Evolutionary conservation across 768 basidiomycete genomes (phyloP), one percentile per base, ranked within the genome.

Genomic region (Hericium rajendrae): DNA sequence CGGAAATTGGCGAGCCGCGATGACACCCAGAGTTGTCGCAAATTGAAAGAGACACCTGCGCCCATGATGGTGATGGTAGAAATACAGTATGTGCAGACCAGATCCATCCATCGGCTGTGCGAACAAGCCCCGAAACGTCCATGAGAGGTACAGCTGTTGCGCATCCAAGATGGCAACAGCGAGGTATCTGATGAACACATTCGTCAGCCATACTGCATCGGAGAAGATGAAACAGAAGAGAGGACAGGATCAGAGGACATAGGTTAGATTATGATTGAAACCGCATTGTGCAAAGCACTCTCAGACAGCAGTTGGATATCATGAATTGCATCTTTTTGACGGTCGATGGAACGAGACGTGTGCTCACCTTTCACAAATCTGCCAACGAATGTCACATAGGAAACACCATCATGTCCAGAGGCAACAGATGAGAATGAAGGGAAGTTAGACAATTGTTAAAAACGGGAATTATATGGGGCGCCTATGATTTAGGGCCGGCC

Each of bases 271-370:
- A 26, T 26, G 28, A 51, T 51, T 53, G 18, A 39, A 24, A 51
- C 37, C n/a, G 37, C 52, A 53, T 37, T n/a, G 52, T 53, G 52
- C 52, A 38, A 15, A 53, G 38, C 52, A 53, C 52, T 32, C 32
- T 53, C 52, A 53, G 52, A 53, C 52, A 53, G 52, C 52, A 53
- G 52, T 53, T 53, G 52, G 26, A 53, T 53, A 39, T 26, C 22
- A 51, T 22, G 20, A 53, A 9, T 38, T 53, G 38, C 52, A 53
- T 51, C 28, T 22, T 51, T 52, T 57, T 6, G 59, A 54, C 51
- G 55, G 43, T n/a, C n/a, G 22, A 46, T 2, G 4, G 43, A 46
- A 15, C 43, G 5, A 11, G 12, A 16, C 15, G 39, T 41, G 39
- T 9, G 39, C 49, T 52, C 49, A 46, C 43, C 43, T 46, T 22